Evolutionary conservation across 2,329 filamentous ascomycete species (phyloP), one percentile per base, ranked within the genome.

Genomic region (Colletotrichum godetiae): DNA sequence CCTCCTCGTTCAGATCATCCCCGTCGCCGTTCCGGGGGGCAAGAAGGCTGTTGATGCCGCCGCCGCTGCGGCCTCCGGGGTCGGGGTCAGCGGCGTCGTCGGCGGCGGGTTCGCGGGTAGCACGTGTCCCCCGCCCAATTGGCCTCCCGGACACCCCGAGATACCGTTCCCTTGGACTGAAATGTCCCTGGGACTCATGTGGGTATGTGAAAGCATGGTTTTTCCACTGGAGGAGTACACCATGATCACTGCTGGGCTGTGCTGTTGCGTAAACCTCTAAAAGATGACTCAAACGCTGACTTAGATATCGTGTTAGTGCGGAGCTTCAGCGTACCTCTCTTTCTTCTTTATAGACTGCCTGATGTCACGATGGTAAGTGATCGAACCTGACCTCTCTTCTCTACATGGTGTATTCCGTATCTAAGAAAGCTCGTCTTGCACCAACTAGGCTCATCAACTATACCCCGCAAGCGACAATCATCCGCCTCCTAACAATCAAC

Each of bases 281-380:
- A 53, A 52, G 49, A 22, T 7, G 52, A 12, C 22, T 4, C 3
- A 53, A 46, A n/a, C 55, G 37, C 76, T 72, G 55, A 70, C 75
- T 4, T 11, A 46, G 67, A 68, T 55, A 72, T 63, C 15, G 49
- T 68, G 6, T 67, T 78, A 94, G 93, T 95, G 93, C 84, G 91
- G 90, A 79, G 92, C 93, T 72, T 94, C 92, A 24, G 93, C 92
- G 67, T 94, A 95, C 81, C 88, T 95, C 73, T 93, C 92, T 63
- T 95, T 94, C 82, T 94, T 94, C 85, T 95, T 95, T 80, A 94
- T 93, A 70, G 93, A 95, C 83, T 94, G 93, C 82, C 89, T 95
- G 78, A 95, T 95, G 93, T 95, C 93, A 74, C 87, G 94, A 83
- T 95, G 93, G 92, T 94, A 5, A 79, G 60, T 59, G 37, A 7